These are phyloP conservation scores for Hydrangea macrophylla DNA, from an alignment of 148 eudicot genomes.

Conservation along the genomic window DNA sequence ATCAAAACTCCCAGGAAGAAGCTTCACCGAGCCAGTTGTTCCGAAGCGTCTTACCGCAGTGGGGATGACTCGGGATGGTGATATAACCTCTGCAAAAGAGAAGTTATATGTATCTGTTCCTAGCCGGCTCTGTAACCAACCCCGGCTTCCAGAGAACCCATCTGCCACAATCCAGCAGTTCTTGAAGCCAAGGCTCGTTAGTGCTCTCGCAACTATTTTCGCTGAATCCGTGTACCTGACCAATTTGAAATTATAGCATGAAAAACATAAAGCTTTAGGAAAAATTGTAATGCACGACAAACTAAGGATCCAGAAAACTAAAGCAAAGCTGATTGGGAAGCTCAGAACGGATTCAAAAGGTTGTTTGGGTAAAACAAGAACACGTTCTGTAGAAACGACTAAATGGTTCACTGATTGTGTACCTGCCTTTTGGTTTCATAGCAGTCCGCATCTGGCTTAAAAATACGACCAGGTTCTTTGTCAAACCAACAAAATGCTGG, in stretches of 20 bases:
- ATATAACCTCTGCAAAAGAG: constrained; percentile 51
- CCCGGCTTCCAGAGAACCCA: constrained; percentile 81
- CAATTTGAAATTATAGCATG: background rate
- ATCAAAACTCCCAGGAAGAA: constrained; percentile 54
- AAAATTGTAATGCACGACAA: too few species aligned
- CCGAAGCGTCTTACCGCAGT: constrained; percentile 50
- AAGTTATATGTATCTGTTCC: constrained; percentile 67
- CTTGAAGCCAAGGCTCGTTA: constrained; percentile 68
- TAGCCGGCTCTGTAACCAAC: constrained; percentile 75
- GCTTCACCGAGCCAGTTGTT: constrained; percentile 40
- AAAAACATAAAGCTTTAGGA: background rate
- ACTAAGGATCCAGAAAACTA: background rate
- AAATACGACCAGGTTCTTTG: too few species aligned
- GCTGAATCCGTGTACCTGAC: constrained; percentile 68
- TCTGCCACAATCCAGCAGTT: constrained; percentile 70
- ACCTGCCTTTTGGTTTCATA: too few species aligned
- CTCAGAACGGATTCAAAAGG: too few species aligned
- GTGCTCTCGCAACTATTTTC: constrained; percentile 58
- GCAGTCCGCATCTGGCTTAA: too few species aligned
- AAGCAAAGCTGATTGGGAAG: too few species aligned
- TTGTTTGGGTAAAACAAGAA: too few species aligned
- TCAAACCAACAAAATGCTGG: too few species aligned
- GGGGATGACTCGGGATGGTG: constrained; percentile 65
- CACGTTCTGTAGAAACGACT: too few species aligned
- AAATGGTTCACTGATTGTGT: too few species aligned